Percentiles rank a stretch among this genome's conserved stretches.
phyloP scores from a whole-genome alignment of 1,284 basidiomycete genomes.

The Ustilago esculenta region DNA sequence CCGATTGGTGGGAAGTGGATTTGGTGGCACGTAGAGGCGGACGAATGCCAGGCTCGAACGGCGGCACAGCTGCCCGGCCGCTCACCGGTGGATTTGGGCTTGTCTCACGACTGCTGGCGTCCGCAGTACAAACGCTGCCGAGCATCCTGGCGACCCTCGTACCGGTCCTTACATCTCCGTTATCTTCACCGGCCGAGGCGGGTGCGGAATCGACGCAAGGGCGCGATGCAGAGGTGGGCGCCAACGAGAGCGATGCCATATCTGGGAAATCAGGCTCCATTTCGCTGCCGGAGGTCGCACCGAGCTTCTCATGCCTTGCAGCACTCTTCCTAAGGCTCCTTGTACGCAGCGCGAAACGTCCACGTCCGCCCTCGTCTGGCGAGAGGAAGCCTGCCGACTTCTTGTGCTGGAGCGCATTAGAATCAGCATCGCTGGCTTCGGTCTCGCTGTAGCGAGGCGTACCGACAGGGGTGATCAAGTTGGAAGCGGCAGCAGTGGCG shows the following conservation, averaged over 20 bases:
- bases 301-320: constrained; percentile 37
- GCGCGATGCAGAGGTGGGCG: constrained; percentile 17
- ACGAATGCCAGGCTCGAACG: constrained; percentile 20
- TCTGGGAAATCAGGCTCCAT: constrained; percentile 53
- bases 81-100: constrained; percentile 33
- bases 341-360: constrained; percentile 39
- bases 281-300: constrained; percentile 47
- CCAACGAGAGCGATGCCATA: constrained; percentile 49
- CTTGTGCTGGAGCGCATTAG: constrained; percentile 66
- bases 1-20: constrained; percentile 38
- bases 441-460: constrained; percentile 46
- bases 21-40: constrained; percentile 27
- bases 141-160: constrained; percentile 37
- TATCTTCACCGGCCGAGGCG: constrained; percentile 45
- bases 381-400: constrained; percentile 68
- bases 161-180: constrained; percentile 34
- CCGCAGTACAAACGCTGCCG: constrained; percentile 15
- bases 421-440: constrained; percentile 73
- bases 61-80: constrained; percentile 2
- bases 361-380: constrained; percentile 34
- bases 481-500: constrained; percentile 23
- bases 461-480: constrained; percentile 32
- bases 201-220: constrained; percentile 34
- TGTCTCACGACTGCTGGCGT: constrained; percentile 43
- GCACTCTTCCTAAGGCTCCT: constrained; percentile 35